Evolutionary conservation across 108 stramenopile genomes (phyloP).

Genomic region (Craspedostauros australis): DNA sequence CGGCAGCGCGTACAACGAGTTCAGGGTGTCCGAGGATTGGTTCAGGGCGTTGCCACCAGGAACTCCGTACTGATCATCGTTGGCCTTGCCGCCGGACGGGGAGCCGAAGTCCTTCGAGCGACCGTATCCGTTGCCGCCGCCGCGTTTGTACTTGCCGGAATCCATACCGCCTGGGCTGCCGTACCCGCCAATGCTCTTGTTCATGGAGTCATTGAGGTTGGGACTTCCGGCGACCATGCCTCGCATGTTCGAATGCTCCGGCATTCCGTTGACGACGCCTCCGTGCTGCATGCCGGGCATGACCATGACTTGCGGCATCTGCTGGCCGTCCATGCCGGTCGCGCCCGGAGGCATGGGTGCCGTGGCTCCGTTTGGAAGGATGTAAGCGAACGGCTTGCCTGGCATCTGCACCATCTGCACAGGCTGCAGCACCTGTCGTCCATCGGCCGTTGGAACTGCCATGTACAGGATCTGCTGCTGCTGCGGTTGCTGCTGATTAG

Average conservation of each 20-base stretch:
- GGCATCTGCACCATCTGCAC: slow-evolving; percentile 57
- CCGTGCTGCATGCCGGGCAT: slow-evolving; percentile 12
- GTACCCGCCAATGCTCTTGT: slow-evolving; percentile 5
- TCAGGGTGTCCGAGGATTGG: slow-evolving; percentile 22
- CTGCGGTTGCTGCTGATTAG: slow-evolving; percentile 36
- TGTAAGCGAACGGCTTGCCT: slow-evolving; percentile 37
- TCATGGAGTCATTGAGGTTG: slow-evolving; percentile 2
- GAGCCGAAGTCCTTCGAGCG: slow-evolving; percentile 3
- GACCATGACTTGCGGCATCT: slow-evolving; percentile 16
- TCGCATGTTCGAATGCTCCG: background rate
- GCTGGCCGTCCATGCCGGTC: slow-evolving; percentile 10
- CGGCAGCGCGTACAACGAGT: slow-evolving; percentile 56
- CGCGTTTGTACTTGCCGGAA: background rate
- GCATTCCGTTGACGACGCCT: no score
- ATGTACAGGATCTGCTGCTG: slow-evolving; percentile 81
- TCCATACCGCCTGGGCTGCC: background rate
- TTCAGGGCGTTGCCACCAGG: slow-evolving; percentile 8
- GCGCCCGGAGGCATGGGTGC: slow-evolving; percentile 11
- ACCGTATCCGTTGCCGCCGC: slow-evolving; percentile 3
- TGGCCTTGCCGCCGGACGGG: background rate
- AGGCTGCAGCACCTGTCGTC: slow-evolving; percentile 78
- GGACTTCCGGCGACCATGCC: background rate
- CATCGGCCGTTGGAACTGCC: slow-evolving; percentile 85
- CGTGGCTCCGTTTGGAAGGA: slow-evolving; percentile 35
- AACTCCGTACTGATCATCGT: slow-evolving; percentile 8